phyloP scores from a whole-genome alignment of 2,329 filamentous ascomycete species.

The Diatrype stigma region DNA sequence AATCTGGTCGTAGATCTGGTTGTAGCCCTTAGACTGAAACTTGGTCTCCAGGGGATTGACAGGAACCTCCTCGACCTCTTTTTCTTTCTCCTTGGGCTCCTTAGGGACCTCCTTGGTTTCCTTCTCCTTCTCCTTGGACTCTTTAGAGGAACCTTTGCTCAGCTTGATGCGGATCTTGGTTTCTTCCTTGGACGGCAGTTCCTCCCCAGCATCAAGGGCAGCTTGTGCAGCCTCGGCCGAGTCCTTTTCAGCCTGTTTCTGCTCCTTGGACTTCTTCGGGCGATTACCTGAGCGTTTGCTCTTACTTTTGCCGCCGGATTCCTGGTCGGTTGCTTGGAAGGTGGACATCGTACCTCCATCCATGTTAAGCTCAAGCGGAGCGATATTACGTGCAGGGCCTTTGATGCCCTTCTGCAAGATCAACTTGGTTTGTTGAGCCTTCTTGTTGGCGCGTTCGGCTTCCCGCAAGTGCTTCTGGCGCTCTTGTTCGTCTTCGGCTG shows the following conservation, averaged over 20 bases:
- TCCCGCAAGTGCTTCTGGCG: slow-evolving; percentile 76
- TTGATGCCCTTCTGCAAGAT: slow-evolving; percentile 83
- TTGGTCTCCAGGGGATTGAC: slow-evolving; percentile 52
- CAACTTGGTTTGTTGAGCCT: slow-evolving; percentile 84
- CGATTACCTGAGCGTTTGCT: slow-evolving; percentile 59
- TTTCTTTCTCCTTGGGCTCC: slow-evolving; percentile 39
- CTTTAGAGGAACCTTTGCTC: slow-evolving; percentile 42
- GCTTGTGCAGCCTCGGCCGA: slow-evolving; percentile 85
- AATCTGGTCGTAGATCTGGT: slow-evolving; percentile 96
- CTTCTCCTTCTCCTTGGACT: slow-evolving; percentile 38
- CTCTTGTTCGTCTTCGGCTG: slow-evolving; percentile 78
- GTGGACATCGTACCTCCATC: slow-evolving; percentile 83
- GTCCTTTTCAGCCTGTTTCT: slow-evolving; percentile 76
- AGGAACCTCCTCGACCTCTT: slow-evolving; percentile 28
- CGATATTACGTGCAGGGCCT: slow-evolving; percentile 65
- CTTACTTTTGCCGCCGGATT: slow-evolving; percentile 44
- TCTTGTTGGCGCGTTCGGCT: slow-evolving; percentile 86
- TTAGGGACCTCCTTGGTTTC: slow-evolving; percentile 36
- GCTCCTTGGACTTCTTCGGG: slow-evolving; percentile 86
- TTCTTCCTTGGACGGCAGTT: slow-evolving; percentile 57
- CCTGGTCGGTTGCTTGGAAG: slow-evolving; percentile 66
- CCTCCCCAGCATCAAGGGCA: slow-evolving; percentile 73
- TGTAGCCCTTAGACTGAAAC: slow-evolving; percentile 88
- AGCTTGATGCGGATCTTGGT: slow-evolving; percentile 62
- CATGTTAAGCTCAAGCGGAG: slow-evolving; percentile 71